Conservation (phyloP, 345 rosid genomes). For the Garcia nutans region DNA sequence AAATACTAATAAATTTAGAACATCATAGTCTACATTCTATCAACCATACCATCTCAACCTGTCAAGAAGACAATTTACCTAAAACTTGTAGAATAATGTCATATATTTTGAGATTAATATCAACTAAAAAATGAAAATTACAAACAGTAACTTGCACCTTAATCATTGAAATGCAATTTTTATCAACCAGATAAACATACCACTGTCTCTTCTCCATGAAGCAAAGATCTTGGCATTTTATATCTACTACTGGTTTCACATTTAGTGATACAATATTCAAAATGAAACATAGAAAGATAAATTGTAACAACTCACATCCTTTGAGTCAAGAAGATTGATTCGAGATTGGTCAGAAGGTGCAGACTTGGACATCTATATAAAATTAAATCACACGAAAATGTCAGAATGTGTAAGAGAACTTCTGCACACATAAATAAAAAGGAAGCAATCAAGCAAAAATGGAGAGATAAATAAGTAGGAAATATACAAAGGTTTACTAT, state of each 20-base stretch:
- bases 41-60: background rate
- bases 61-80: background rate
- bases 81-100: background rate
- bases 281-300: slow-evolving; percentile 16
- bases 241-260: background rate
- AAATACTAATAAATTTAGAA: background rate
- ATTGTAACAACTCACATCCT: slow-evolving; percentile 62
- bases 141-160: background rate
- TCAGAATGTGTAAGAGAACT: slow-evolving; percentile 12
- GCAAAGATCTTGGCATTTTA: background rate
- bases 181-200: background rate
- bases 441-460: background rate
- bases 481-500: background rate
- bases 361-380: slow-evolving; percentile 88
- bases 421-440: background rate
- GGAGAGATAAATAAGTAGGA: background rate
- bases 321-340: slow-evolving; percentile 92
- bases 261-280: background rate
- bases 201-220: background rate
- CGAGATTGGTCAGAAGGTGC: slow-evolving; percentile 89
- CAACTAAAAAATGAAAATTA: background rate
- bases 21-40: background rate
- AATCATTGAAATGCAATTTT: background rate
- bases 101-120: background rate
- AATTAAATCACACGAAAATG: slow-evolving; percentile 27